Evolutionary conservation across 2,329 filamentous ascomycete genomes (phyloP), one percentile per base, ranked within the genome.

Genomic region (Calonectria pseudoturangicola): DNA sequence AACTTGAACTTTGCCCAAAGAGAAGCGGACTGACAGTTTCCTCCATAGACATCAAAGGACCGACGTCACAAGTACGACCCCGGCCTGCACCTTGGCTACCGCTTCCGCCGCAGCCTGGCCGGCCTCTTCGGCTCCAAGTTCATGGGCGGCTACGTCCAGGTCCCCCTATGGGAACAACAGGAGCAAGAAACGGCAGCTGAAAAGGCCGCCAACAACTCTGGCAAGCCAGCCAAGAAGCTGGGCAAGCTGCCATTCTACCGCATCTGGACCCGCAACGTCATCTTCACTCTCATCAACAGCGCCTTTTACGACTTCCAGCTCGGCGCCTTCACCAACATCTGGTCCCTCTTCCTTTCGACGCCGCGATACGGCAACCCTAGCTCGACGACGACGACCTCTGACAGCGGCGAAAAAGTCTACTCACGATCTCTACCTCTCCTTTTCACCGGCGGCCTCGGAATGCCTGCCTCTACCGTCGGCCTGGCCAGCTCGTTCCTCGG

Each of bases 241-340:
- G 73, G 72, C 3, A 76, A 76, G 74, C 83, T 83, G 69, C 85
- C 77, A 0, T 87, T 88, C 72, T 77, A 75, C n/a, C 82, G 83
- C 36, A 83, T 88, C 56, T 88, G 87, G 84, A 88, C 87, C 0
- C 83, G 83, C 64, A 88, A 88, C 68, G 86, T 89, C 51, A 81
- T 88, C 71, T 85, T 87, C 68, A 89, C 87, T 0, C 85, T 95
- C 3, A 80, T 93, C 60, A 89, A 88, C 30, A 92, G 93, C 74
- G 92, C 92, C 39, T 89, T 95, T 62, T 91, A 94, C 77, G 92
- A 93, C 74, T 91, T 95, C 79, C 93, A 95, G 83, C 90, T 87
- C 75, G 92, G 90, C 73, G 90, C 92, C 25, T 94, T 94, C 83
- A 91, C 91, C 72, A 90, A 92, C 68, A 87, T 94, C 68, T 93